phyloP scores from a whole-genome alignment of 345 rosid genomes.

The Dovyalis caffra region DNA sequence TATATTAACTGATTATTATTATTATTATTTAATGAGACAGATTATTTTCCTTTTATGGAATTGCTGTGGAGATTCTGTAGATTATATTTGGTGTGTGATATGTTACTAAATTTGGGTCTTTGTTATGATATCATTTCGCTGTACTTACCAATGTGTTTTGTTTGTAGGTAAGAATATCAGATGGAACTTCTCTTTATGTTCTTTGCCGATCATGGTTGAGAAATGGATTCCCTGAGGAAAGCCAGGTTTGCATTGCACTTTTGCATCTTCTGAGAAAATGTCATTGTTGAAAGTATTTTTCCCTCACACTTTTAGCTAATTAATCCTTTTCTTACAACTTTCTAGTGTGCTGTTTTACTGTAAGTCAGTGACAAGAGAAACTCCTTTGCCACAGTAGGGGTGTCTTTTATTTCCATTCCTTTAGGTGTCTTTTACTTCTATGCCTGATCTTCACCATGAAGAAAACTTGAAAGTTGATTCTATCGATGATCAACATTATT shows the following conservation, averaged over 20 bases:
- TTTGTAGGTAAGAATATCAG: constrained; percentile 61
- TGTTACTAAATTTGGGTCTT: neutral
- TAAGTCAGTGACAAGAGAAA: neutral
- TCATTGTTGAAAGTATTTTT: neutral
- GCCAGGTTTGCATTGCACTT: constrained; percentile 47
- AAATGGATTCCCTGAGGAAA: constrained; percentile 69
- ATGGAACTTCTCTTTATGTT: constrained; percentile 72
- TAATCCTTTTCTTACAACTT: neutral
- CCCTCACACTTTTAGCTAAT: neutral
- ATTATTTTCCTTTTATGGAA: too few relatives aligned
- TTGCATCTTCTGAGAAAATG: neutral
- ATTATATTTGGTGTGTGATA: too few relatives aligned
- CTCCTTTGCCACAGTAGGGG: neutral
- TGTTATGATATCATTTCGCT: neutral
- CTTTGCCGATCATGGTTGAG: constrained; percentile 94
- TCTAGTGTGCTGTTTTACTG: neutral
- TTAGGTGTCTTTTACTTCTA: neutral
- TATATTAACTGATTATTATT: too few relatives aligned
- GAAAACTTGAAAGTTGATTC: too few relatives aligned
- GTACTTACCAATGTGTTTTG: neutral
- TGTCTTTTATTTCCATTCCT: neutral
- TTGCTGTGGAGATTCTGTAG: too few relatives aligned
- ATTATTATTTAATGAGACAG: too few relatives aligned
- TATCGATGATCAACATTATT: too few relatives aligned
- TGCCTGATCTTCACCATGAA: neutral